Percentiles rank a stretch among this genome's conserved stretches.
These are phyloP conservation scores for Fusarium nodosum DNA, from an alignment of 2,329 filamentous ascomycete genomes.

Conservation along the genomic window DNA sequence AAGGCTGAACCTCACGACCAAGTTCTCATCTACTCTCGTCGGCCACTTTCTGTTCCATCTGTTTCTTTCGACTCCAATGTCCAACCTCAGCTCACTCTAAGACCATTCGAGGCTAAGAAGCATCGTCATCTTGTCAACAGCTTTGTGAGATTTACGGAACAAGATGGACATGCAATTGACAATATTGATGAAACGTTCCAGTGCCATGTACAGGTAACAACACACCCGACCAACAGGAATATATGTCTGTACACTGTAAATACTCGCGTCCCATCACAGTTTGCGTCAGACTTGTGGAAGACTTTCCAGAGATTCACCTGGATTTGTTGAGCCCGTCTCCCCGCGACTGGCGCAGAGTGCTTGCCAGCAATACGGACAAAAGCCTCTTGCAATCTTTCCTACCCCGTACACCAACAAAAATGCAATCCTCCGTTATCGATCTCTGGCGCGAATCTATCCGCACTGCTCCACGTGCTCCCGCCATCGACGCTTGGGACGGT, in stretches of 20 bases:
- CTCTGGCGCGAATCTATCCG: constrained; percentile 7
- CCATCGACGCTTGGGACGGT: constrained; percentile 4
- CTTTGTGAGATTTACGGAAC: neutral
- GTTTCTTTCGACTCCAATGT: neutral
- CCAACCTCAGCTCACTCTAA: neutral
- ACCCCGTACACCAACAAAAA: constrained; percentile 1
- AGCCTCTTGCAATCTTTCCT: neutral
- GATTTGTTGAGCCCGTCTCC: constrained; percentile 2
- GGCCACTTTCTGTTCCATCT: constrained; percentile 5
- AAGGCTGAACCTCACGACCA: neutral
- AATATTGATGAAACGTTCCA: neutral
- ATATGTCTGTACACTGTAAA: neutral
- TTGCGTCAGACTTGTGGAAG: neutral
- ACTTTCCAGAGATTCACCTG: neutral
- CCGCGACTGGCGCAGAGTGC: neutral
- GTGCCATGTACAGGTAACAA: neutral
- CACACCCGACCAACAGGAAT: neutral
- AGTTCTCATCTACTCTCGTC: neutral
- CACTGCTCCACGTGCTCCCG: neutral
- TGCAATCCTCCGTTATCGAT: neutral
- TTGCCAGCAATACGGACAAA: neutral
- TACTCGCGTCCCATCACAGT: neutral
- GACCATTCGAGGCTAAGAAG: neutral
- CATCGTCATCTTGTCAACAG: neutral
- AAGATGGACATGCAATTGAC: neutral